These are phyloP conservation scores for Pseudocercospora crystallina DNA, from an alignment of 2,329 filamentous ascomycete species.

Conservation along the genomic window DNA sequence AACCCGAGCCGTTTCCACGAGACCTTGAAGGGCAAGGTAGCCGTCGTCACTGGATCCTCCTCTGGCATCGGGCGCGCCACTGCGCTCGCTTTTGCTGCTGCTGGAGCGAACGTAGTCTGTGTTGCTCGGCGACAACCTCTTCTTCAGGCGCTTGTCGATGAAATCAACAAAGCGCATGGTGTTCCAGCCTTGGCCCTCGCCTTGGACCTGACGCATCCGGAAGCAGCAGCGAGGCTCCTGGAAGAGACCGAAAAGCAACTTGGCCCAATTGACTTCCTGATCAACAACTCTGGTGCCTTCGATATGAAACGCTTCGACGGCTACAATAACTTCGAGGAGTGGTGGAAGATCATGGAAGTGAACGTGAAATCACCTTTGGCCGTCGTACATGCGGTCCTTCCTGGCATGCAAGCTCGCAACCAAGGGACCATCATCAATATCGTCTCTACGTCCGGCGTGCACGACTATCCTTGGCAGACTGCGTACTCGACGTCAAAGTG, in stretches of 20 bases:
- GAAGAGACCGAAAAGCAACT: slow-evolving; percentile 3
- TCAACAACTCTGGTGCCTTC: slow-evolving; percentile 22
- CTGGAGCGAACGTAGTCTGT: slow-evolving; percentile 74
- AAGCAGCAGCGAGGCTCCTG: neutral
- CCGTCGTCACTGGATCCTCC: slow-evolving; percentile 82
- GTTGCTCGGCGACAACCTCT: slow-evolving; percentile 80
- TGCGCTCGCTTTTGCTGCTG: slow-evolving; percentile 83
- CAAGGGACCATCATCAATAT: slow-evolving; percentile 7
- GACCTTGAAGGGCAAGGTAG: slow-evolving; percentile 70
- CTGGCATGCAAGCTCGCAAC: slow-evolving; percentile 6
- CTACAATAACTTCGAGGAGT: slow-evolving; percentile 20
- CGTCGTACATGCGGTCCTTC: slow-evolving; percentile 3
- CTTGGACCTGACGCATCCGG: slow-evolving; percentile 1
- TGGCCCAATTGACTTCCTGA: slow-evolving; percentile 12
- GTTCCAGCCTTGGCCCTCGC: neutral
- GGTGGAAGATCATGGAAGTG: slow-evolving; percentile 10
- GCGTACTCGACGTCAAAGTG: slow-evolving; percentile 3
- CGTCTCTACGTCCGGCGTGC: neutral
- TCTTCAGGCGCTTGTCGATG: slow-evolving; percentile 43
- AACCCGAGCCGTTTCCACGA: too few species aligned
- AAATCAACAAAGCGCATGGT: slow-evolving; percentile 2
- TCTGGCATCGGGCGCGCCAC: slow-evolving; percentile 85
- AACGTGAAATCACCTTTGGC: slow-evolving; percentile 13
- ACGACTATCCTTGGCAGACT: slow-evolving; percentile 1
- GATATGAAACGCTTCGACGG: slow-evolving; percentile 4